phyloP scores from a whole-genome alignment of 2,329 filamentous ascomycete genomes.

The Fusarium sp. region DNA sequence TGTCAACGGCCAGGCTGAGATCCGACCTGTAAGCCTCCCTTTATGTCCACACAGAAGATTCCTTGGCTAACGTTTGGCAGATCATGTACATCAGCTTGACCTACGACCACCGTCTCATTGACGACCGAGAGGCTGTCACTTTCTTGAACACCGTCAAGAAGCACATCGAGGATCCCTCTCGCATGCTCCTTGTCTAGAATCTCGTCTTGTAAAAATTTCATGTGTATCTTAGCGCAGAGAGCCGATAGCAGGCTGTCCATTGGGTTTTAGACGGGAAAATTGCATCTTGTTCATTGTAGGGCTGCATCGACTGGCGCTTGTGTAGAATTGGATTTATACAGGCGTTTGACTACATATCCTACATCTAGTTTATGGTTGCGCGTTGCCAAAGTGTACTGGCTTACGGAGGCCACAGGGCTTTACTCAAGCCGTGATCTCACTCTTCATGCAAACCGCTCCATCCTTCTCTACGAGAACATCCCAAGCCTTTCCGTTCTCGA shows the following conservation, averaged over 20 bases:
- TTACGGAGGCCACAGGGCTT: background rate
- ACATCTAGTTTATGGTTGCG: background rate
- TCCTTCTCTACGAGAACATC: constrained; percentile 61
- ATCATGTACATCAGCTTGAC: constrained; percentile 63
- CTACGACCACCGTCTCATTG: constrained; percentile 66
- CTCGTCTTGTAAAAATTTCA: background rate
- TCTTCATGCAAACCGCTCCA: constrained; percentile 52
- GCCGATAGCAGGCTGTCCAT: background rate
- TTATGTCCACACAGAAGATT: constrained; percentile 38
- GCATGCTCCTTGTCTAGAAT: constrained; percentile 60
- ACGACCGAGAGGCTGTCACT: constrained; percentile 69
- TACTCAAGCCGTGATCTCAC: constrained; percentile 41
- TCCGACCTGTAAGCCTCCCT: constrained; percentile 50
- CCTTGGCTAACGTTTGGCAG: constrained; percentile 27
- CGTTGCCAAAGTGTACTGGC: background rate
- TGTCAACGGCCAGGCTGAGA: constrained; percentile 63
- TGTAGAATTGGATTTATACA: constrained; percentile 20
- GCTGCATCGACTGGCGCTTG: constrained; percentile 32
- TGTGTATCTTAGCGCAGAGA: constrained; percentile 34
- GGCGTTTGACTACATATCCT: constrained; percentile 9
- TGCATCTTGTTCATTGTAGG: background rate
- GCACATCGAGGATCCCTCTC: constrained; percentile 55
- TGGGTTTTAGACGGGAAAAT: constrained; percentile 14
- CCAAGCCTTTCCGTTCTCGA: constrained; percentile 50
- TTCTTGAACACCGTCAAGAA: constrained; percentile 57